These are phyloP conservation scores for Annulohypoxylon nitens DNA, from an alignment of 495 filamentous ascomycete species.

Conservation along the genomic window DNA sequence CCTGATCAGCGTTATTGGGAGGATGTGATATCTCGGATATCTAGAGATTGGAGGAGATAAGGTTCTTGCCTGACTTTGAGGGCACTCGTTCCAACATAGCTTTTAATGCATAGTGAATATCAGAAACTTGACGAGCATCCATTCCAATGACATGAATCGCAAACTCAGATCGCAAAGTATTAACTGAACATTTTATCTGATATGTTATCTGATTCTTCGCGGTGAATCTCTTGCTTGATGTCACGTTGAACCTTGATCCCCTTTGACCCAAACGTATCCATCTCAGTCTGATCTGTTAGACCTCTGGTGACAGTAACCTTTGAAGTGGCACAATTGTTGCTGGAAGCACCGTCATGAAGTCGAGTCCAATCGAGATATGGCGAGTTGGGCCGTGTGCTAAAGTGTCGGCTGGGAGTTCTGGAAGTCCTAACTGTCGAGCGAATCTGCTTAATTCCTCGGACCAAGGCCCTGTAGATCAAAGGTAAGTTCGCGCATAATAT, in stretches of 20 bases:
- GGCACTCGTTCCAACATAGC: background rate
- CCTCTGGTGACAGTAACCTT: constrained; percentile 32
- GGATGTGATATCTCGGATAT: background rate
- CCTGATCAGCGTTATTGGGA: background rate
- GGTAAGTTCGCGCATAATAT: constrained; percentile 63
- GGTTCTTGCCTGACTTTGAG: background rate
- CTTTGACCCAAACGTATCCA: constrained; percentile 15
- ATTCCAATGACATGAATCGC: background rate
- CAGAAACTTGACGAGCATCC: background rate
- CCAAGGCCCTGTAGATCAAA: constrained; percentile 46
- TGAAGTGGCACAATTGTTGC: constrained; percentile 25
- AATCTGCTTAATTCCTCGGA: constrained; percentile 28
- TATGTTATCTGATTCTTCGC: background rate
- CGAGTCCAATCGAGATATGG: constrained; percentile 35
- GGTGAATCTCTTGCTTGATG: constrained; percentile 37
- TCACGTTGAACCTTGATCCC: constrained; percentile 38
- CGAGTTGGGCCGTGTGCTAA: constrained; percentile 17
- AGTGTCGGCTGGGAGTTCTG: constrained; percentile 10
- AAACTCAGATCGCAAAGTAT: background rate
- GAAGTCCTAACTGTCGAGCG: constrained; percentile 34
- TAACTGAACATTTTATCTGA: constrained; percentile 1
- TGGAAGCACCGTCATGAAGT: constrained; percentile 21
- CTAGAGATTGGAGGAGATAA: background rate
- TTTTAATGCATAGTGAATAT: background rate
- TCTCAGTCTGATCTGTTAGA: constrained; percentile 20